phyloP scores from a whole-genome alignment of 2,329 filamentous ascomycete species.

The Fusarium siculi region DNA sequence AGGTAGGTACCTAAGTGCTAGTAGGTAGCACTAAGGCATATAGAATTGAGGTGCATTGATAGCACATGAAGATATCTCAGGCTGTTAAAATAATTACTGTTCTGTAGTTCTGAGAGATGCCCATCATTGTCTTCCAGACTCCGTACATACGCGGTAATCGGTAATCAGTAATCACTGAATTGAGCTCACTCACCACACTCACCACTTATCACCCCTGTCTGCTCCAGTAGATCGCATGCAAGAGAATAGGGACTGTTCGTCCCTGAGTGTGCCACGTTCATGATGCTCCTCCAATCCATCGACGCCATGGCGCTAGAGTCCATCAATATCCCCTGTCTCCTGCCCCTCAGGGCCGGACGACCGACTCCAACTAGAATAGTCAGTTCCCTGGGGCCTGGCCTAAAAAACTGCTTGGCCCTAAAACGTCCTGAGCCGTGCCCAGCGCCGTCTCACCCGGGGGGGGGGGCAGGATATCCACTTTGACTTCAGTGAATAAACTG shows the following conservation, averaged over 20 bases:
- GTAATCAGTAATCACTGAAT: not conserved
- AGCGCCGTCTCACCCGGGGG: constrained; percentile 14
- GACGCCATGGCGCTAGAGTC: constrained; percentile 37
- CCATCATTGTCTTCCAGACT: not conserved
- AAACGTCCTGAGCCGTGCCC: constrained; percentile 25
- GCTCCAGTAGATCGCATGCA: not conserved
- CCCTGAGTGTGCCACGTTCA: constrained; percentile 42
- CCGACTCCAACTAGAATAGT: constrained; percentile 7
- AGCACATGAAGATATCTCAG: not conserved
- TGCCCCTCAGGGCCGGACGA: not conserved
- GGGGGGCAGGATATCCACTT: not conserved
- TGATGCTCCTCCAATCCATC: constrained; percentile 26
- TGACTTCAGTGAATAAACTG: not conserved
- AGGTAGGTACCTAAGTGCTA: no score
- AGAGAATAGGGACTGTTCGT: not conserved
- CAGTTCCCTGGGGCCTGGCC: not conserved
- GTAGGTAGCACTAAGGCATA: no score
- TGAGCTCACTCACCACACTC: not conserved
- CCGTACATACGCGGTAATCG: not conserved
- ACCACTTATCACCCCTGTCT: not conserved
- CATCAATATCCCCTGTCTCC: constrained; percentile 21
- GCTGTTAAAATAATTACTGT: not conserved
- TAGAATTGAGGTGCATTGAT: not conserved
- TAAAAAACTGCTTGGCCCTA: constrained; percentile 22
- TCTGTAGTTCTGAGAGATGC: not conserved